A percentile compares a stretch with the other conserved stretches of the same genome.
These are phyloP conservation scores for Saturnispora sanitii DNA, from an alignment of 805 yeast species.

Conservation along the genomic window DNA sequence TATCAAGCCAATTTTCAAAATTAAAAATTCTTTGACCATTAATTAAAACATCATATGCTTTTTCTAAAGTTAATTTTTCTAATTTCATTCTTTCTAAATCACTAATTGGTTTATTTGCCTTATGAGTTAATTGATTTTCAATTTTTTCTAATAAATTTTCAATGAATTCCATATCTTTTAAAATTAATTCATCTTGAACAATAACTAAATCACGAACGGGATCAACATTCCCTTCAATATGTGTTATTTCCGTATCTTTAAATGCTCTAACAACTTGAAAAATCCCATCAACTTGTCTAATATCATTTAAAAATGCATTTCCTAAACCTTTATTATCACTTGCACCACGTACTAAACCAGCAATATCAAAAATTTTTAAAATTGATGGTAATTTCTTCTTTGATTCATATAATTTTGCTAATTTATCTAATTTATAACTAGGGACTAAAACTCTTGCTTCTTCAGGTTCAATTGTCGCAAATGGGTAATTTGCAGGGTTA, in stretches of 20 bases:
- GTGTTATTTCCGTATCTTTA: conserved; percentile 54
- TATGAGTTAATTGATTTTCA: conserved; percentile 67
- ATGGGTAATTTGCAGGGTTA: conserved; percentile 61
- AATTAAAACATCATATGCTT: conserved; percentile 67
- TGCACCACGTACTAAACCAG: conserved; percentile 60
- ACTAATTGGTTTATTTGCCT: conserved; percentile 73
- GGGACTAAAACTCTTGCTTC: conserved; percentile 50
- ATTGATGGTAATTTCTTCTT: conserved; percentile 43
- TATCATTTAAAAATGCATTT: conserved; percentile 60
- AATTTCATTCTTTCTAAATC: conserved; percentile 62
- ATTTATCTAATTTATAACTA: conserved; percentile 38
- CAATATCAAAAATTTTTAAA: conserved; percentile 55
- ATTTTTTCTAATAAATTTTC: conserved; percentile 49
- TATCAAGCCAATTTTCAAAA: conserved; percentile 67
- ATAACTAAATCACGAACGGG: conserved; percentile 55
- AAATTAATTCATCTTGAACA: conserved; percentile 53
- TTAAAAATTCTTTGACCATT: conserved; percentile 84
- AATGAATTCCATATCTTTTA: conserved; percentile 64
- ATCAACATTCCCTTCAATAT: conserved; percentile 54
- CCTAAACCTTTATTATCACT: conserved; percentile 62
- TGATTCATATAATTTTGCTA: conserved; percentile 40
- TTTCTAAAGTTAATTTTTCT: conserved; percentile 70
- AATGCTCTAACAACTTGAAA: conserved; percentile 62
- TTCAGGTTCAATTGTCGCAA: conserved; percentile 69
- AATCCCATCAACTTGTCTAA: conserved; percentile 62